These are phyloP conservation scores for Tulasnella sp. DNA, from an alignment of 768 basidiomycete species.

Conservation along the genomic window DNA sequence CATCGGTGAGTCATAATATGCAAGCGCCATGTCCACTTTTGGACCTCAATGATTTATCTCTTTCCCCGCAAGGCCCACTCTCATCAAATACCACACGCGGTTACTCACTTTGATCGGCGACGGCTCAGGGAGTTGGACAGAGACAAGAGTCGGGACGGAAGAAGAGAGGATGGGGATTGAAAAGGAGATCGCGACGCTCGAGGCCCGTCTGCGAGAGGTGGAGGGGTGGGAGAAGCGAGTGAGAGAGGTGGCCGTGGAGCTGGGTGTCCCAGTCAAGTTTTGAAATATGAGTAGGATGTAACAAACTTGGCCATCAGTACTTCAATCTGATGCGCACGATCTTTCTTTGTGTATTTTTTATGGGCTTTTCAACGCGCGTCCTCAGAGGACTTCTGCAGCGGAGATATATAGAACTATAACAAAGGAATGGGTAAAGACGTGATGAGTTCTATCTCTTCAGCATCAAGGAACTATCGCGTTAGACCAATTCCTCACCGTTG, in stretches of 20 bases:
- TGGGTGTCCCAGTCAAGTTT: constrained; percentile 26
- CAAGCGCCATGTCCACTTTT: constrained; percentile 5
- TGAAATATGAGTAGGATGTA: neutral
- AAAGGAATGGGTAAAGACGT: neutral
- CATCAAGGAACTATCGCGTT: neutral
- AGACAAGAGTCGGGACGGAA: constrained; percentile 57
- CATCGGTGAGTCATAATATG: constrained; percentile 46
- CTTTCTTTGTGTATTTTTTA: neutral
- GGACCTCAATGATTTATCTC: neutral
- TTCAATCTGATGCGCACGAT: neutral
- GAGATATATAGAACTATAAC: constrained; percentile 66
- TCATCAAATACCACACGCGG: constrained; percentile 83
- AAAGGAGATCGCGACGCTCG: constrained; percentile 58
- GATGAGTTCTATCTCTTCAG: neutral
- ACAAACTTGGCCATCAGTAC: neutral
- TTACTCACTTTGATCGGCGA: constrained; percentile 72
- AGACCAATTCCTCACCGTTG: constrained; percentile 47
- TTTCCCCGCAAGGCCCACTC: constrained; percentile 46
- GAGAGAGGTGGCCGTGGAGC: constrained; percentile 47
- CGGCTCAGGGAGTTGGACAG: constrained; percentile 57
- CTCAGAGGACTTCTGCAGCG: constrained; percentile 47
- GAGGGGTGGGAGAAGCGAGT: constrained; percentile 61
- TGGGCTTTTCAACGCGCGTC: constrained; percentile 12
- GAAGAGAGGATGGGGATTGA: constrained; percentile 68
- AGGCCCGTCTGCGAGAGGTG: constrained; percentile 59